Evolutionary conservation across 768 basidiomycete genomes (phyloP).

Genomic region (Suillus fuscotomentosus): DNA sequence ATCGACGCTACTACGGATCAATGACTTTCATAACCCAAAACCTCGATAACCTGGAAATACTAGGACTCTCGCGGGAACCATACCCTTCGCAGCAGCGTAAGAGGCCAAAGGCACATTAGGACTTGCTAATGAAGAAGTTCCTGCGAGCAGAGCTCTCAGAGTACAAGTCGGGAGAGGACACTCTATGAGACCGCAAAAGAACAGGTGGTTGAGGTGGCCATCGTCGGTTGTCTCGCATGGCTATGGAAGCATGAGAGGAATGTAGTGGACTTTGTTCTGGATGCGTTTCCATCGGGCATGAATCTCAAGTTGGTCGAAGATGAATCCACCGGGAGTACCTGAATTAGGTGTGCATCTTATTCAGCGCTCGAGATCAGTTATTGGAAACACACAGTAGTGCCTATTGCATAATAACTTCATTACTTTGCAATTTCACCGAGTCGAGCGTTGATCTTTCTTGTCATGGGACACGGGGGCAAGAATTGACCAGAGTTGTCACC

Average conservation of each 20-base stretch:
- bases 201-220: conserved; percentile 1
- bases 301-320: not conserved
- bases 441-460: not conserved
- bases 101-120: not conserved
- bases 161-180: not conserved
- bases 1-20: not conserved
- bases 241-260: conserved; percentile 8
- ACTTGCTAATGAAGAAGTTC: not conserved
- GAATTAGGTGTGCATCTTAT: not conserved
- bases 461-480: not conserved
- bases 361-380: not conserved
- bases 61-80: not conserved
- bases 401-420: not conserved
- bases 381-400: not conserved
- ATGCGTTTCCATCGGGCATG: not conserved
- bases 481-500: not conserved
- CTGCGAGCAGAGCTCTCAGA: not conserved
- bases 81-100: not conserved
- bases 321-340: not conserved
- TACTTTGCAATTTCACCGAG: not conserved
- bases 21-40: not conserved
- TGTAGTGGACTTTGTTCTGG: not conserved
- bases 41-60: not conserved
- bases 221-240: conserved; percentile 8
- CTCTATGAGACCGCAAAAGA: not conserved